Percentiles rank a stretch among this genome's conserved stretches.
Conservation (phyloP, 2,329 filamentous ascomycete genomes). For the Kalaharituber pfeilii region DNA sequence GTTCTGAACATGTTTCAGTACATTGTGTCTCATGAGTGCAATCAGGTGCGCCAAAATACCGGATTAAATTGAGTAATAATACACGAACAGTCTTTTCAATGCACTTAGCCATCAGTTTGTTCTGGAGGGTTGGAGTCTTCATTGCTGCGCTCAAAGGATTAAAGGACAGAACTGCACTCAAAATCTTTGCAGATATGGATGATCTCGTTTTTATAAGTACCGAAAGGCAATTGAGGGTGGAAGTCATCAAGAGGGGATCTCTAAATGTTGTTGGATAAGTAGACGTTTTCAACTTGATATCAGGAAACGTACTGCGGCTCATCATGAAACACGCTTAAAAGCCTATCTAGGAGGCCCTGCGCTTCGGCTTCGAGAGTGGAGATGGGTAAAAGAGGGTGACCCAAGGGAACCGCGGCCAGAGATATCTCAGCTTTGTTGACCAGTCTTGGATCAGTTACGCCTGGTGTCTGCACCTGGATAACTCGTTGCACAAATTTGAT, state of each 20-base stretch:
- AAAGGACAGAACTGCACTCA: constrained; percentile 74
- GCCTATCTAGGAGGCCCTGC: constrained; percentile 72
- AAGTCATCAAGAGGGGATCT: constrained; percentile 75
- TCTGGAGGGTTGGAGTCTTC: constrained; percentile 57
- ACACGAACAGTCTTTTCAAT: constrained; percentile 88
- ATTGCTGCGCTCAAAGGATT: constrained; percentile 72
- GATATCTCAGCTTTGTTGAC: constrained; percentile 69
- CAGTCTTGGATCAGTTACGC: constrained; percentile 61
- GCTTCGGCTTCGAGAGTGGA: constrained; percentile 82
- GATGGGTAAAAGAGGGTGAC: constrained; percentile 62
- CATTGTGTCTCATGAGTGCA: neutral
- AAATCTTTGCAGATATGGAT: constrained; percentile 64
- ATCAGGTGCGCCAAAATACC: constrained; percentile 7
- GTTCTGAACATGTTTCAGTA: constrained; percentile 1
- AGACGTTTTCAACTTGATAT: constrained; percentile 6
- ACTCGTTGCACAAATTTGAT: constrained; percentile 95
- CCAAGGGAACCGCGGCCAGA: constrained; percentile 64
- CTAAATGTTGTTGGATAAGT: constrained; percentile 30
- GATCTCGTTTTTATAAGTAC: constrained; percentile 68
- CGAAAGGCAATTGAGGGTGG: constrained; percentile 75
- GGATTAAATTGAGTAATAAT: constrained; percentile 55
- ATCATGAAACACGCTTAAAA: constrained; percentile 72
- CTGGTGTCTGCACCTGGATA: constrained; percentile 79
- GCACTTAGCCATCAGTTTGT: constrained; percentile 69
- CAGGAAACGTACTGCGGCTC: constrained; percentile 50